Conservation (phyloP, 2,329 filamentous ascomycete species). For the Aureobasidium musti region DNA sequence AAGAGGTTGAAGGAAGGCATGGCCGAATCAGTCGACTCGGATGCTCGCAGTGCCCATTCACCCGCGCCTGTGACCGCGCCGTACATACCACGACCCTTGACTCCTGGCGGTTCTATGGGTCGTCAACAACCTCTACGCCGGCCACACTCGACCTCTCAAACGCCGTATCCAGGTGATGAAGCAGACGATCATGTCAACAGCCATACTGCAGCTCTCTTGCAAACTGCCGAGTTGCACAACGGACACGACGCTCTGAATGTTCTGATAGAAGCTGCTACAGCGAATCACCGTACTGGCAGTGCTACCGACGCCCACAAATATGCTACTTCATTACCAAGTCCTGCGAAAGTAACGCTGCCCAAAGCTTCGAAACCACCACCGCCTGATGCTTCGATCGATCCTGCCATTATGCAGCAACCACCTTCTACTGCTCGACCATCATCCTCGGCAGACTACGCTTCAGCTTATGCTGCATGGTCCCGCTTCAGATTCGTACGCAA, state of each 20-base stretch:
- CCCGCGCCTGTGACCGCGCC: background rate
- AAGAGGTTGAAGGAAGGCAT: constrained; percentile 61
- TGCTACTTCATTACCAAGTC: constrained; percentile 17
- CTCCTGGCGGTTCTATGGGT: constrained; percentile 66
- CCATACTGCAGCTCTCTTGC: constrained; percentile 60
- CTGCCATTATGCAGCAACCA: constrained; percentile 31
- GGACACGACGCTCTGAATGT: constrained; percentile 91
- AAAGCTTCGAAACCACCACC: constrained; percentile 1
- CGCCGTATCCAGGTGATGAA: constrained; percentile 45
- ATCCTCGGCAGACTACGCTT: constrained; percentile 39
- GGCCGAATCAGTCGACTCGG: constrained; percentile 41
- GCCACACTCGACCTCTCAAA: constrained; percentile 45
- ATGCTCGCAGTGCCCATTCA: constrained; percentile 12
- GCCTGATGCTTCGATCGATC: constrained; percentile 33
- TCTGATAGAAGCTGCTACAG: constrained; percentile 76
- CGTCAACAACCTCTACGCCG: constrained; percentile 66
- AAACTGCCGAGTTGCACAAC: constrained; percentile 74
- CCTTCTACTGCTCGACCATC: constrained; percentile 13
- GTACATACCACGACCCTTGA: constrained; percentile 55
- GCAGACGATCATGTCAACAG: constrained; percentile 62
- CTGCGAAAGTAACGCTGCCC: constrained; percentile 19
- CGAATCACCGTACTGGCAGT: constrained; percentile 53
- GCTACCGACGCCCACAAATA: constrained; percentile 7
- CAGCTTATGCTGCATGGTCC: constrained; percentile 81
- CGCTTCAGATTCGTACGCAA: constrained; percentile 92